Base-by-base conservation (phyloP, 495 filamentous ascomycete genomes). In the Xylaria sp. region DNA sequence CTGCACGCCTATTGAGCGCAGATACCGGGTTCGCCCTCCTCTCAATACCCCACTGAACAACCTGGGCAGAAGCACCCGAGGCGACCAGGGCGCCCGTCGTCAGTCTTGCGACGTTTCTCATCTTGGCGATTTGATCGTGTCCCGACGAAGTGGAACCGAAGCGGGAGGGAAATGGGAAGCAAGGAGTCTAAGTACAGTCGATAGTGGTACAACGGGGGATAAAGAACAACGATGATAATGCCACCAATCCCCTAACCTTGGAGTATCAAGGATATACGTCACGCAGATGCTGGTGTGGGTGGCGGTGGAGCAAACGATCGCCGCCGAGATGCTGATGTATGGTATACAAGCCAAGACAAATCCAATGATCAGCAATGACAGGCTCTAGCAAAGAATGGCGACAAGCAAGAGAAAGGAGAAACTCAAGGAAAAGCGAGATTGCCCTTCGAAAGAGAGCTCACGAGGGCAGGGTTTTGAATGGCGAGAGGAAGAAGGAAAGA, bases 41-140 rank as follows among this genome's bases (percentile, higher is more conserved):
- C 37, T 77, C 70, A 15, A 86, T 83, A 17, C 75, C 78, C 83
- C 83, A 86, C 62, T 82, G 78, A 4, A 86, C 80, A 8, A 86
- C 46, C 69, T 81, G 79, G 29, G 83, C 80, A n/a, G 69, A 68
- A 0, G 71, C 77, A 17, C 70, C 65, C 8, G 77, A 78, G 19
- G 74, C 77, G 48, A 83, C 68, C 61, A 83, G 59, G 5, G 75
- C 74, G 68, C 79, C 75, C 52, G 77, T 70, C 46, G 76, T 70
- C 37, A 81, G 50, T n/a, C 66, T 71, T 3, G 69, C 62, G 44
- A 68, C 53, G 46, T 66, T 64, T 62, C 62, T 74, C 77, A 79
- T 79, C 19, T 9, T 75, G 53, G 33, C 33, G 70, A 31, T 55
- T n/a, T 53, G 67, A 53, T 44, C 5, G 37, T 44, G 31, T 59